These are phyloP conservation scores for Dactylellina haptotyla DNA, from an alignment of 2,329 filamentous ascomycete genomes.

Conservation along the genomic window DNA sequence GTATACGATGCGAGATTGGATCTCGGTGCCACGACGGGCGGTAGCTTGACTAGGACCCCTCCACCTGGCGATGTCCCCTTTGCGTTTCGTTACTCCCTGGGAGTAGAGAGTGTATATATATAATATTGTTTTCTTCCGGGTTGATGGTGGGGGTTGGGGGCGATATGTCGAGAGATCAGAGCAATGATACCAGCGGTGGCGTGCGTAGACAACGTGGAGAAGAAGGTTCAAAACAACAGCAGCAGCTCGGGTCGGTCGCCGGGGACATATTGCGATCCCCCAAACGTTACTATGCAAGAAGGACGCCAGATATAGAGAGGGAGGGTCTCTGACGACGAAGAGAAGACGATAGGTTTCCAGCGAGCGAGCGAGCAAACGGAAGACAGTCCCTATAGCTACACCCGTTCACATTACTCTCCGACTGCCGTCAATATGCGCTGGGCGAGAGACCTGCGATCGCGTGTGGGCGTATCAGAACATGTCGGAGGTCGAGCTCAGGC, in stretches of 20 bases:
- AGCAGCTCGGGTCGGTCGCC: slow-evolving; percentile 27
- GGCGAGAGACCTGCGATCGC: slow-evolving; percentile 35
- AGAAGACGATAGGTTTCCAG: not conserved
- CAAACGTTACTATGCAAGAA: not conserved
- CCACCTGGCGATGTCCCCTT: no score
- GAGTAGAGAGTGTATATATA: no score
- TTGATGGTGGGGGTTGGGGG: not conserved
- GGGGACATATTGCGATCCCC: slow-evolving; percentile 40
- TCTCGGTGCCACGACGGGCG: slow-evolving; percentile 10
- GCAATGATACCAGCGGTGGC: slow-evolving; percentile 34
- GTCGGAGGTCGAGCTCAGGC: not conserved
- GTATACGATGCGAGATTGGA: no score
- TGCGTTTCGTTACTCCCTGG: no score
- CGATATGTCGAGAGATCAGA: slow-evolving; percentile 7
- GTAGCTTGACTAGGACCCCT: no score
- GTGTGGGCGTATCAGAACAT: slow-evolving; percentile 41
- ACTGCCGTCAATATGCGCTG: slow-evolving; percentile 9
- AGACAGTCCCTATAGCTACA: not conserved
- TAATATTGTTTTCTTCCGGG: not conserved
- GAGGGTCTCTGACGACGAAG: not conserved
- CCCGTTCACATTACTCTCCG: slow-evolving; percentile 7
- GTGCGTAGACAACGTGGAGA: slow-evolving; percentile 12
- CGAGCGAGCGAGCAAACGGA: not conserved
- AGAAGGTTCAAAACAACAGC: slow-evolving; percentile 23
- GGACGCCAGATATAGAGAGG: not conserved